Evolutionary conservation across 495 filamentous ascomycete species (phyloP).

Genomic region (Annulohypoxylon moriforme): DNA sequence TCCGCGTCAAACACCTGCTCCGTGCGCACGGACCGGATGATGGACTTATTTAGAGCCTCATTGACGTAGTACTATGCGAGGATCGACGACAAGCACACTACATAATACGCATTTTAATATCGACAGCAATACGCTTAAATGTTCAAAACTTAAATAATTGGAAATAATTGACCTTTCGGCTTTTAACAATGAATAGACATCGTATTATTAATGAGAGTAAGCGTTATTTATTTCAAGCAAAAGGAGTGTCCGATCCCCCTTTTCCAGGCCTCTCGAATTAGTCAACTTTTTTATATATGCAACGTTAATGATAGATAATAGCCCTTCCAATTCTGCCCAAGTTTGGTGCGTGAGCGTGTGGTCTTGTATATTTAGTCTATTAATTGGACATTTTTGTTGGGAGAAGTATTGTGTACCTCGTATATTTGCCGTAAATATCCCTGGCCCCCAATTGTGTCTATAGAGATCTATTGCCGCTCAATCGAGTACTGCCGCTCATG

Average conservation of each 20-base stretch:
- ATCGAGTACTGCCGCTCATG: not conserved
- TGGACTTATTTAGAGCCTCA: not conserved
- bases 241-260: not conserved
- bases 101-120: too few relatives aligned
- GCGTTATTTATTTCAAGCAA: not conserved
- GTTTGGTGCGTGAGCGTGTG: not conserved
- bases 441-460: not conserved
- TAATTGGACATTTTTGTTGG: not conserved
- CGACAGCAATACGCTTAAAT: too few relatives aligned
- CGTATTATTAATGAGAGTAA: not conserved
- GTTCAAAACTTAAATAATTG: too few relatives aligned
- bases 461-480: not conserved
- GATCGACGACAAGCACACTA: not conserved
- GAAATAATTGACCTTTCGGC: too few relatives aligned
- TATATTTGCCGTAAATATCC: not conserved
- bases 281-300: not conserved
- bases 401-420: not conserved
- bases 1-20: not conserved
- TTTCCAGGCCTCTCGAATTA: not conserved
- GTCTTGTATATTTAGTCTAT: not conserved
- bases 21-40: not conserved
- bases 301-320: too few relatives aligned
- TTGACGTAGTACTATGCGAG: not conserved
- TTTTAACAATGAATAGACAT: too few relatives aligned
- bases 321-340: not conserved